Percentiles rank a stretch among this genome's conserved stretches.
Conservation (phyloP, 2,329 filamentous ascomycete genomes). For the Neoscytalidium dimidiatum region DNA sequence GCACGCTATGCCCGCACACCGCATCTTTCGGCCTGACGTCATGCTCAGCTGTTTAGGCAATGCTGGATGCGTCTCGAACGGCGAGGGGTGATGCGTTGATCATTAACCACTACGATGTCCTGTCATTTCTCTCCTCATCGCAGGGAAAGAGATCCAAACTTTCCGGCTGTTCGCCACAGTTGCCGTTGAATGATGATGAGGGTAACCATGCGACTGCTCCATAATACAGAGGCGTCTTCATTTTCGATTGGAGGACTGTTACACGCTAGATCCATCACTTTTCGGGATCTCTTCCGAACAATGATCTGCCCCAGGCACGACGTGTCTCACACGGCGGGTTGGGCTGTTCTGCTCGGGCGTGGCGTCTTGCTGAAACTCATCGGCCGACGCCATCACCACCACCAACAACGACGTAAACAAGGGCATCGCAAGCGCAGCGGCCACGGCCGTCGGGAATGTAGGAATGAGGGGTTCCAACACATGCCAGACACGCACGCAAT, state of each 20-base stretch:
- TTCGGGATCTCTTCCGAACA: neutral
- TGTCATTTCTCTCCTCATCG: neutral
- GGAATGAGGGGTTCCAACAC: neutral
- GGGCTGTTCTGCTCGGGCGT: neutral
- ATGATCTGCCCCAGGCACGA: neutral
- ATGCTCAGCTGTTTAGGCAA: neutral
- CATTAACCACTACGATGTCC: neutral
- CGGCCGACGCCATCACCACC: neutral
- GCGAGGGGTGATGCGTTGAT: neutral
- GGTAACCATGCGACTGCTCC: neutral
- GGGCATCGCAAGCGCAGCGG: too few species aligned
- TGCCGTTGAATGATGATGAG: neutral
- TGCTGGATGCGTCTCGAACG: neutral
- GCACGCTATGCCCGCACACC: neutral
- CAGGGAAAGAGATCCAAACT: neutral
- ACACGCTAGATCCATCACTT: neutral
- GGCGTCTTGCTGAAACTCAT: slow-evolving; percentile 1
- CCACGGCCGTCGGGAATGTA: too few species aligned
- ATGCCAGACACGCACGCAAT: neutral
- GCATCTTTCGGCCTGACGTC: slow-evolving; percentile 14
- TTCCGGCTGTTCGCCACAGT: neutral
- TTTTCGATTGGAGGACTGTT: neutral
- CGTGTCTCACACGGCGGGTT: neutral
- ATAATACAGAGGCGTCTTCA: neutral
- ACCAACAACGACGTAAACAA: neutral